phyloP scores from a whole-genome alignment of 2,329 filamentous ascomycete genomes.

The Plectosphaerella sp. region DNA sequence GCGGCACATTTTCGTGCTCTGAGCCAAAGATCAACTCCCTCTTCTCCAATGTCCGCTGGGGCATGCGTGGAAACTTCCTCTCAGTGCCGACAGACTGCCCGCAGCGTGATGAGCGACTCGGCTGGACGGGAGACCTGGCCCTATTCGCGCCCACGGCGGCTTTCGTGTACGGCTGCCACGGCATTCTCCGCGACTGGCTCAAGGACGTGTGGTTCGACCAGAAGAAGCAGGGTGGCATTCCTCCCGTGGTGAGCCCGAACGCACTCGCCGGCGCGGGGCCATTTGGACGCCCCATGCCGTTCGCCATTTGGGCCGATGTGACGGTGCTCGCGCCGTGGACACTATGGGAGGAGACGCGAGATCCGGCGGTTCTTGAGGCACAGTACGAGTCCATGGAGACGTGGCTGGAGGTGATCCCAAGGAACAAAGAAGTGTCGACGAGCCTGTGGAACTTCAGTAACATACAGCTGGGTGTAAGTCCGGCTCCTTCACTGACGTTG shows the following conservation, averaged over 20 bases:
- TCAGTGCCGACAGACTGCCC: slow-evolving; percentile 10
- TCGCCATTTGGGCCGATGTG: slow-evolving; percentile 9
- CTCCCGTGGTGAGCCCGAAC: slow-evolving; percentile 23
- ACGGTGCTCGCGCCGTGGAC: slow-evolving; percentile 6
- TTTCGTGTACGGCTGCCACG: slow-evolving; percentile 3
- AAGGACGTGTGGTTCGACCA: slow-evolving; percentile 14
- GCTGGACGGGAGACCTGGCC: slow-evolving; percentile 7
- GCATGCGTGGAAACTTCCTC: slow-evolving; percentile 9
- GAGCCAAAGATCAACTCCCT: slow-evolving; percentile 4
- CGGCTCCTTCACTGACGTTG: not conserved
- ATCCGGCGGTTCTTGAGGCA: not conserved
- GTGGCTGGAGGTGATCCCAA: not conserved
- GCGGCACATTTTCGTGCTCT: slow-evolving; percentile 6
- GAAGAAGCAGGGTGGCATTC: slow-evolving; percentile 26
- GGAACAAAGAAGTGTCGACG: not conserved
- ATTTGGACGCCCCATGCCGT: slow-evolving; percentile 12
- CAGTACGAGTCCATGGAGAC: slow-evolving; percentile 6
- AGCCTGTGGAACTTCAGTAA: slow-evolving; percentile 4
- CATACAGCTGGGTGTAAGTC: slow-evolving; percentile 5
- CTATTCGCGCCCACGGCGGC: slow-evolving; percentile 6
- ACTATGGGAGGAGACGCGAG: slow-evolving; percentile 2
- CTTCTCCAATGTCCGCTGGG: slow-evolving; percentile 5
- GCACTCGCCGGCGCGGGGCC: slow-evolving; percentile 11
- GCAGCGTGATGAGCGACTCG: slow-evolving; percentile 7
- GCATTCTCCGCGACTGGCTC: slow-evolving; percentile 7